Evolutionary conservation across 2,329 filamentous ascomycete species (phyloP), one percentile per base, ranked within the genome.

Genomic region (Daldinia sp.): DNA sequence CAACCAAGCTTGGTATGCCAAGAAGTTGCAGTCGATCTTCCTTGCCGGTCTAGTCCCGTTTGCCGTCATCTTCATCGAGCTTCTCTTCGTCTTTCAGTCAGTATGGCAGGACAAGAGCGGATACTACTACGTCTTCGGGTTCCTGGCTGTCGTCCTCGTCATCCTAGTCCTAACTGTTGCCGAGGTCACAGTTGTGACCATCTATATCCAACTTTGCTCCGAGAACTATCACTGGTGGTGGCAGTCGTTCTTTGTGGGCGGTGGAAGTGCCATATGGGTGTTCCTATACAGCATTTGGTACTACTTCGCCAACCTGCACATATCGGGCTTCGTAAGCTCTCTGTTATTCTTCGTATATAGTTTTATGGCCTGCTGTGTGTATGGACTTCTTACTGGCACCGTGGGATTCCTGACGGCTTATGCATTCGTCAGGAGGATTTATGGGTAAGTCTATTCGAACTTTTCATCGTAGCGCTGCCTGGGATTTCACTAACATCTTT

Each of bases 191-290:
- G 88, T 97, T 23, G 93, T 97, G 65, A 90, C 90, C 1, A 91
- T 93, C 15, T 97, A 97, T 79, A 87, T 92, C 54, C 91, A 93
- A 81, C 87, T 97, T 18, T 95, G 93, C 81, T 86, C 89, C 1
- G 93, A 97, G 86, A 94, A 97, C 79, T 91, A 96, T 80, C 88
- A 93, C 78, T 97, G 93, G 93, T 96, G 92, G 92, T 97, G 93
- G 93, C 92, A 93, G 78, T 93, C 91, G 58, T 96, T 97, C 82
- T 81, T 93, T 55, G 88, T 94, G 7, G 93, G 93, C 50, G 91
- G 90, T 54, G 89, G 90, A 73, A 93, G 90, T 73, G 88, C 91
- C 6, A 79, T 93, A 67, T 97, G 93, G 93, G 88, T 97, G 41
- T 96, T 95, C 77, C 78, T 88, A 41, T 97, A 96, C 82, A 93